A percentile compares a stretch with the other conserved stretches of the same genome.
Conservation (phyloP, 345 rosid genomes). For the Eucalyptus regnans region DNA sequence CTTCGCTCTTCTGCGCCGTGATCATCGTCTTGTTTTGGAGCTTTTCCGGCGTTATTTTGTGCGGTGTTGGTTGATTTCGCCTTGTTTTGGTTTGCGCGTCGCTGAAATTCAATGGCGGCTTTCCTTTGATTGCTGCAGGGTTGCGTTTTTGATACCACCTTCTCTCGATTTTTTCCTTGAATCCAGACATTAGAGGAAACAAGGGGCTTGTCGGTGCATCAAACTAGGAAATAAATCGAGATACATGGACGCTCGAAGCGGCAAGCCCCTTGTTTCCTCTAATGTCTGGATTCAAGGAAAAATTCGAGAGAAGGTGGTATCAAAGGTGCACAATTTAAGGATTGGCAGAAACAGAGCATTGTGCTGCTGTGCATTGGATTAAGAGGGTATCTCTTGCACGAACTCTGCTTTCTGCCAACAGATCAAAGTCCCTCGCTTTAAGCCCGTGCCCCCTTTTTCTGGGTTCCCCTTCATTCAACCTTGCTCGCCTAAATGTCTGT, state of each 20-base stretch:
- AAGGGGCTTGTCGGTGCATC: too few species aligned
- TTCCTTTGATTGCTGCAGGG: neutral
- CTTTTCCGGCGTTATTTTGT: neutral
- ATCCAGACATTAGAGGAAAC: too few species aligned
- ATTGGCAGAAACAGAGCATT: neutral
- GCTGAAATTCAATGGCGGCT: neutral
- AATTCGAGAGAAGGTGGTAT: neutral
- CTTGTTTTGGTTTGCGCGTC: neutral
- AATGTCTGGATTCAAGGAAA: neutral
- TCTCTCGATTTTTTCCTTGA: too few species aligned
- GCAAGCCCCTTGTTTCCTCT: neutral
- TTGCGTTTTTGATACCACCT: neutral
- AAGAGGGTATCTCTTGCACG: neutral
- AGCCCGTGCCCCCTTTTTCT: neutral
- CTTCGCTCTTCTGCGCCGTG: neutral
- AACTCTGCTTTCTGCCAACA: neutral
- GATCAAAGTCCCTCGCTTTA: neutral
- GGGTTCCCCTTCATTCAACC: neutral
- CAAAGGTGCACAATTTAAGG: neutral
- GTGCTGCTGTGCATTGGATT: neutral
- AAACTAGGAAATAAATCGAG: too few species aligned
- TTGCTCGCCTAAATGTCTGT: neutral
- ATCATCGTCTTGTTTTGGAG: neutral
- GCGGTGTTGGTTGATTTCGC: neutral
- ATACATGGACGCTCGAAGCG: too few species aligned